These are phyloP conservation scores for Globisporangium paddicum DNA, from an alignment of 352 stramenopile genomes.

Conservation along the genomic window DNA sequence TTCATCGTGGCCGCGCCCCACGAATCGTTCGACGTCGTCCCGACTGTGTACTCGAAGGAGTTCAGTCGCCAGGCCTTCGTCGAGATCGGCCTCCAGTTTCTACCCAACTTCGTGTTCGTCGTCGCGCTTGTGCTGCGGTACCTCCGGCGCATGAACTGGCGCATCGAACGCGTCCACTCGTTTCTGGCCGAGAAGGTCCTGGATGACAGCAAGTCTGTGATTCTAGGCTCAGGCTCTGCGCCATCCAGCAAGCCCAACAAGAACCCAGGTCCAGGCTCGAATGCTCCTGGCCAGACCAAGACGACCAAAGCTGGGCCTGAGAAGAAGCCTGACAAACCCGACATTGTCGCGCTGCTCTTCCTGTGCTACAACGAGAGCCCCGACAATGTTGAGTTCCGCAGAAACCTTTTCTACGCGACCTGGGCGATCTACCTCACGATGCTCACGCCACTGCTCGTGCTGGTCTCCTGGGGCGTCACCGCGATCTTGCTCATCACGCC, in stretches of 20 bases:
- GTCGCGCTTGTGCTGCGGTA: constrained; percentile 47
- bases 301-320: not conserved
- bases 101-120: constrained; percentile 40
- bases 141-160: constrained; percentile 73
- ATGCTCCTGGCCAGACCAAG: not conserved
- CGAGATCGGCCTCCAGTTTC: constrained; percentile 53
- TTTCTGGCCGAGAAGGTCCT: constrained; percentile 64
- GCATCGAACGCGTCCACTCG: constrained; percentile 71
- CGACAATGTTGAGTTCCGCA: constrained; percentile 62
- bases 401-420: constrained; percentile 74
- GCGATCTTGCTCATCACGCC: constrained; percentile 65
- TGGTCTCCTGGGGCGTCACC: constrained; percentile 73
- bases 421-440: constrained; percentile 52
- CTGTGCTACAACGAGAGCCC: constrained; percentile 68
- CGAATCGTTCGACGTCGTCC: constrained; percentile 49
- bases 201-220: not conserved
- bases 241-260: constrained; percentile 17
- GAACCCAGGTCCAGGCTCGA: not conserved
- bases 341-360: constrained; percentile 75
- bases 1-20: constrained; percentile 70
- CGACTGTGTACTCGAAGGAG: constrained; percentile 67
- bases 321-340: constrained; percentile 22
- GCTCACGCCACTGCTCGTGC: constrained; percentile 44
- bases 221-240: no score
- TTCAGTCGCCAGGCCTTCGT: constrained; percentile 62